Conservation (phyloP, 139 green algal species). For the Pleodorina starrii region DNA sequence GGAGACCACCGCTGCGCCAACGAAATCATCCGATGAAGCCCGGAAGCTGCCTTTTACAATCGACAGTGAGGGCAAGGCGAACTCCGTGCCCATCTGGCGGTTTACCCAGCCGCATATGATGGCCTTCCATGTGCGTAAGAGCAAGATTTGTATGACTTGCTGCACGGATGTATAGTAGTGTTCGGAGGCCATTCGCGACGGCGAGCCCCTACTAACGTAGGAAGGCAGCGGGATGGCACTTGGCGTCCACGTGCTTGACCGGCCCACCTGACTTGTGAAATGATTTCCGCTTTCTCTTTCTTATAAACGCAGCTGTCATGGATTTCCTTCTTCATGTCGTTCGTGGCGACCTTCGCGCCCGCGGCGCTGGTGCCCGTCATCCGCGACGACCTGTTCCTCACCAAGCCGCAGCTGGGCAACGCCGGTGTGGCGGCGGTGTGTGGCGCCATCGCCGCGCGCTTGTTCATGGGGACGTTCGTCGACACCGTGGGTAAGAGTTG, state of each 20-base stretch:
- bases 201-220: too few species aligned
- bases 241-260: too few species aligned
- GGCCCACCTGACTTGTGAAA: too few species aligned
- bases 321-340: constrained; percentile 92
- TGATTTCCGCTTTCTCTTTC: too few species aligned
- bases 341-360: constrained; percentile 93
- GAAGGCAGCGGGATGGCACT: too few species aligned
- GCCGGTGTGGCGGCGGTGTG: constrained; percentile 76
- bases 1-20: too few species aligned
- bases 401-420: constrained; percentile 61
- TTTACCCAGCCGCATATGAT: constrained; percentile 45
- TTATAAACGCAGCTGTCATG: constrained; percentile 80
- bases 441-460: constrained; percentile 75
- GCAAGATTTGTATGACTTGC: too few species aligned
- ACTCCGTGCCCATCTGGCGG: constrained; percentile 1
- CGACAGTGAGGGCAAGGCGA: constrained; percentile 30
- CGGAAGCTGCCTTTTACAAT: too few species aligned
- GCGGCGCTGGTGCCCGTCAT: constrained; percentile 87
- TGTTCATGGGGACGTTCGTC: constrained; percentile 81
- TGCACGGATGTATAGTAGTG: too few species aligned
- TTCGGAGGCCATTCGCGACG: too few species aligned
- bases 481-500: constrained; percentile 79
- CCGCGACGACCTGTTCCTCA: constrained; percentile 86
- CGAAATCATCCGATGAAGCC: background rate
- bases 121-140: constrained; percentile 57